Evolutionary conservation across 148 eudicot species (phyloP).

Genomic region (Persicaria tinctoria): DNA sequence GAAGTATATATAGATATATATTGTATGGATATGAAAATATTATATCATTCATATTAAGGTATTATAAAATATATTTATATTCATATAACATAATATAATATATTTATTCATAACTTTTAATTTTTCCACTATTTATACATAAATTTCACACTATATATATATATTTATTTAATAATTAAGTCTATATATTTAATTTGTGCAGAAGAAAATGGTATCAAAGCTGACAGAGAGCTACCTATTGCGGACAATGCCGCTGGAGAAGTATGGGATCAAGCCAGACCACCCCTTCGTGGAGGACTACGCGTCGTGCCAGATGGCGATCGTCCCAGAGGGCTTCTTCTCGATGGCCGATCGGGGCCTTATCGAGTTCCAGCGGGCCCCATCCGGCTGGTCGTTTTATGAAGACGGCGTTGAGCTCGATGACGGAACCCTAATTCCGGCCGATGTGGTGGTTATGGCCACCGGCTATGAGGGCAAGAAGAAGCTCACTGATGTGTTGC

Average conservation of each 20-base stretch:
- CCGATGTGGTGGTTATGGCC: constrained; percentile 75
- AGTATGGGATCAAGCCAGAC: constrained; percentile 73
- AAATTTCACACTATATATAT: too few relatives aligned
- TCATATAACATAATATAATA: too few relatives aligned
- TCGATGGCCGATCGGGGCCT: constrained; percentile 60
- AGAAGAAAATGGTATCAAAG: constrained; percentile 55
- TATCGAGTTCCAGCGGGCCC: constrained; percentile 50
- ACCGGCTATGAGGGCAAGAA: constrained; percentile 85
- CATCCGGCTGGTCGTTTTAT: constrained; percentile 64
- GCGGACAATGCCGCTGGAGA: constrained; percentile 62
- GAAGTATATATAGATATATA: too few relatives aligned
- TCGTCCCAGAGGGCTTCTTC: constrained; percentile 82
- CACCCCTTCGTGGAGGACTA: constrained; percentile 91
- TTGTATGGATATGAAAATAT: too few relatives aligned
- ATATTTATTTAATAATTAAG: background rate
- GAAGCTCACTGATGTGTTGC: constrained; percentile 57
- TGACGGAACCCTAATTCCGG: constrained; percentile 51
- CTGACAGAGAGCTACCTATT: constrained; percentile 63
- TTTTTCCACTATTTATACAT: too few relatives aligned
- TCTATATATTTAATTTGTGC: constrained; percentile 12
- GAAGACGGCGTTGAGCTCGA: constrained; percentile 74
- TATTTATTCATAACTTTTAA: too few relatives aligned
- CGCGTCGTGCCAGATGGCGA: constrained; percentile 97
- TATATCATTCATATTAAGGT: too few relatives aligned
- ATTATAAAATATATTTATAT: too few relatives aligned